Percentiles rank a stretch among this genome's conserved stretches.
phyloP scores from a whole-genome alignment of 116 monocot species.

The Papilionanthe hybrid region DNA sequence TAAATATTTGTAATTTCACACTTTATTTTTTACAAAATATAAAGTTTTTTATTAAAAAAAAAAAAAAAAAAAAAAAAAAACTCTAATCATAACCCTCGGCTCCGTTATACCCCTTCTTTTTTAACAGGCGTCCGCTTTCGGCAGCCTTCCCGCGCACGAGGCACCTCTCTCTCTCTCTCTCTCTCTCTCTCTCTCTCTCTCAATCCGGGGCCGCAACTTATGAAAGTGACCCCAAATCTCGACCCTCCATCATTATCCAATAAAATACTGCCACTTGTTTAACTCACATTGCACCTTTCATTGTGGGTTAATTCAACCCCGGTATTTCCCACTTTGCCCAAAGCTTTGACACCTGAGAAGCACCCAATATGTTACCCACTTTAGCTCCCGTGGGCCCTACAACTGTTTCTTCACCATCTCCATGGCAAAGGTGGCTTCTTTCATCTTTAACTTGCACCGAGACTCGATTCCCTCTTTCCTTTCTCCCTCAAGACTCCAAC shows the following conservation, averaged over 20 bases:
- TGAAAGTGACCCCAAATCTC: not conserved
- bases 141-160: constrained; percentile 10
- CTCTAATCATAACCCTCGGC: not conserved
- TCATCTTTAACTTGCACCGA: not conserved
- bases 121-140: not conserved
- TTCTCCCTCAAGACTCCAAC: not conserved
- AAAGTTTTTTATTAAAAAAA: too few relatives aligned
- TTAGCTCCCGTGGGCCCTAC: not conserved
- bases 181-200: not conserved
- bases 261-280: not conserved
- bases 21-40: too few relatives aligned
- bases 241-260: not conserved
- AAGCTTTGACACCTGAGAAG: not conserved
- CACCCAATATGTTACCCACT: not conserved
- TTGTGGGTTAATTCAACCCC: not conserved
- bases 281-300: not conserved
- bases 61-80: not conserved
- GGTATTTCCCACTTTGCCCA: not conserved
- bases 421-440: not conserved
- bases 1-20: too few relatives aligned
- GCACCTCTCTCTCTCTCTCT: not conserved
- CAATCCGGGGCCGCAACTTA: not conserved
- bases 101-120: not conserved
- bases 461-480: not conserved
- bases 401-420: not conserved